Percentiles rank a stretch among this genome's conserved stretches.
phyloP scores from a whole-genome alignment of 108 stramenopile species.

The Cafeteria roenbergensis region DNA sequence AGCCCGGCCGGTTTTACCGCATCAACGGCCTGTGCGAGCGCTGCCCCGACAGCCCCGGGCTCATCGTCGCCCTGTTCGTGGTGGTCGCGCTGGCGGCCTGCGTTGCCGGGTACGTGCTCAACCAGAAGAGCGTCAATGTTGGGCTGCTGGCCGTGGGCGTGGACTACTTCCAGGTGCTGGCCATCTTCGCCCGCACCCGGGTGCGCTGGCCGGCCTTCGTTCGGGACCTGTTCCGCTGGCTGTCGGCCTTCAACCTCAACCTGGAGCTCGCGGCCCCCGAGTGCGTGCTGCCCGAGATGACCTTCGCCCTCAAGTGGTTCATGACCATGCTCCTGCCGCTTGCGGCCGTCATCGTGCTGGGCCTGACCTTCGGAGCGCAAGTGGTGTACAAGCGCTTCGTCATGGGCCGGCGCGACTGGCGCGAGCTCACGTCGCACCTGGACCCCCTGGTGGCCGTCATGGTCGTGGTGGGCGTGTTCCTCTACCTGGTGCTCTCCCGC shows the following conservation, averaged over 20 bases:
- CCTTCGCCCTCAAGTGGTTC: slow-evolving; percentile 24
- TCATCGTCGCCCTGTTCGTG: slow-evolving; percentile 15
- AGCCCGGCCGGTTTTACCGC: slow-evolving; percentile 6
- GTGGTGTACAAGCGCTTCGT: slow-evolving; percentile 11
- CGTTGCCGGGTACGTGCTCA: slow-evolving; percentile 13
- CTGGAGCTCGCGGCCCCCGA: slow-evolving; percentile 26
- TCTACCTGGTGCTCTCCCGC: slow-evolving; percentile 23
- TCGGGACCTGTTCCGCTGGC: slow-evolving; percentile 6
- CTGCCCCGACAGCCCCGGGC: slow-evolving; percentile 23
- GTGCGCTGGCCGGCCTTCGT: slow-evolving; percentile 22
- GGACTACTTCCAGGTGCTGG: slow-evolving; percentile 28
- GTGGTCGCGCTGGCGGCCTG: slow-evolving; percentile 7
- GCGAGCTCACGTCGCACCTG: slow-evolving; percentile 10
- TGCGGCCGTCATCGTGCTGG: not conserved
- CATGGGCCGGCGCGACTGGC: slow-evolving; percentile 5
- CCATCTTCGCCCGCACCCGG: slow-evolving; percentile 15
- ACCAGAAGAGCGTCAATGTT: slow-evolving; percentile 21
- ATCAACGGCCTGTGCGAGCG: slow-evolving; percentile 16
- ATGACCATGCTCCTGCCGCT: slow-evolving; percentile 18
- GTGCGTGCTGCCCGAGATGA: slow-evolving; percentile 15
- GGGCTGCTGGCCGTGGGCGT: slow-evolving; percentile 20
- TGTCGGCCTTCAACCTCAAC: slow-evolving; percentile 26
- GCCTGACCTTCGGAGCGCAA: slow-evolving; percentile 12
- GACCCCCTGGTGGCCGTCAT: slow-evolving; percentile 8
- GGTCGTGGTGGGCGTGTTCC: slow-evolving; percentile 20